Evolutionary conservation across 2,329 filamentous ascomycete species (phyloP), one percentile per base, ranked within the genome.

Genomic region (Fusarium tupiense): DNA sequence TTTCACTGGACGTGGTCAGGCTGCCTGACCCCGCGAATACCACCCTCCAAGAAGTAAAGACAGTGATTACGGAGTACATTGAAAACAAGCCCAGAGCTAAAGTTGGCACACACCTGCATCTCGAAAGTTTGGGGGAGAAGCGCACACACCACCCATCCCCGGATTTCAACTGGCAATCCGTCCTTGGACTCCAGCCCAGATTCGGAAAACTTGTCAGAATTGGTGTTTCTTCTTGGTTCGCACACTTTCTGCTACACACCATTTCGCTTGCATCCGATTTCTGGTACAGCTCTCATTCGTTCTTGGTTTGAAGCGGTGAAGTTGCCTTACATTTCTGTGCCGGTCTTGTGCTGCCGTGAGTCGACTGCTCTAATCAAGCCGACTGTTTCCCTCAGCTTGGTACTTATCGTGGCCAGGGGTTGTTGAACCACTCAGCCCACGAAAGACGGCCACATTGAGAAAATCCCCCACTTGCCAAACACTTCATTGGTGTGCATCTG

Each of bases 271-370:
- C 64, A 60, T 72, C 71, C 75, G 68, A 73, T 67, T 61, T 56
- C 71, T 67, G 43, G 64, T 62, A 35, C 56, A 47, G 20, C 53
- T 58, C 61, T 70, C 54, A 77, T 77, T 77, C 72, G 76, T 29
- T 29, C 38, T 41, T 61, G 49, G 40, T 24, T 67, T 77, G 62
- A 75, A 63, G 76, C 76, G 76, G 76, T 77, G 76, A 72, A 75
- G 49, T 60, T 65, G 44, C 67, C 57, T 52, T 40, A 62, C 43
- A 65, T 52, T 41, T 61, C 40, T 67, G 38, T 61, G 60, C 53
- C 54, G 56, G 60, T 53, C 68, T 46, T 75, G 68, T 74, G 67
- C 61, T 65, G 62, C 63, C 50, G 61, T 60, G 67, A 64, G 50
- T 72, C 62, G 57, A 65, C 64, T 40, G 47, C 56, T 61, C 33